Base-by-base conservation (phyloP, 805 yeast species). In the Cyberlindnera suaveolens region DNA sequence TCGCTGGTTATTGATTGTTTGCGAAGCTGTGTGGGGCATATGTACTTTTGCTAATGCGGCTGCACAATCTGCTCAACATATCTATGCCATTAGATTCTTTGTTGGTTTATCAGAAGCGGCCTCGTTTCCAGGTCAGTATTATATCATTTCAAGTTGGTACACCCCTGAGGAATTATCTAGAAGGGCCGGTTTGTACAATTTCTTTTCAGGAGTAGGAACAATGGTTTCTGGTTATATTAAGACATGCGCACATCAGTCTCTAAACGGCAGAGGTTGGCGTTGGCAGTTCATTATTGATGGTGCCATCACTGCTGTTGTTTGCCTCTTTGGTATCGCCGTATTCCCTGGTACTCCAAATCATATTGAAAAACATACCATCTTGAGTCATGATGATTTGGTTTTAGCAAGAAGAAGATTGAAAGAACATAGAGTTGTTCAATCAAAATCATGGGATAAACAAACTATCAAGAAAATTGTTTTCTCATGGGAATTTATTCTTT, bases 91-190 rank as follows among this genome's bases (percentile, higher is more conserved):
- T 31, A 63, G 91, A 36, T 82, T 82, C 53, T 68, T 82, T 38
- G 71, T 81, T 39, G 89, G 88, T 11, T 31, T 47, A 2, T 75
- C 77, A 54, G 90, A 83, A 61, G 77, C 82, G 1, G 75, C 79
- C 13, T 70, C 68, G 48, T 68, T 76, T 62, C 78, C 85, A n/a
- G 78, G 77, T 15, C 67, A 74, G 48, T 80, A 77, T 51, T 77
- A 74, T 49, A 58, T 76, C 36, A 67, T 72, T 48, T 85, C 84
- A 13, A 66, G 75, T 20, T 79, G 77, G 76, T 77, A 76, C 57
- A 42, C 67, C 64, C 52, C 77, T 40, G 65, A 66, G 41, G 84
- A 82, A 61, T 65, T 78, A 44, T 67, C 76, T 34, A 67, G 83
- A 52, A 68, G 86, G 57, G 81, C 81, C 79, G 37, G 65, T 79